phyloP scores from a whole-genome alignment of 2,329 filamentous ascomycete species.

The Berkeleyomyces basicola region DNA sequence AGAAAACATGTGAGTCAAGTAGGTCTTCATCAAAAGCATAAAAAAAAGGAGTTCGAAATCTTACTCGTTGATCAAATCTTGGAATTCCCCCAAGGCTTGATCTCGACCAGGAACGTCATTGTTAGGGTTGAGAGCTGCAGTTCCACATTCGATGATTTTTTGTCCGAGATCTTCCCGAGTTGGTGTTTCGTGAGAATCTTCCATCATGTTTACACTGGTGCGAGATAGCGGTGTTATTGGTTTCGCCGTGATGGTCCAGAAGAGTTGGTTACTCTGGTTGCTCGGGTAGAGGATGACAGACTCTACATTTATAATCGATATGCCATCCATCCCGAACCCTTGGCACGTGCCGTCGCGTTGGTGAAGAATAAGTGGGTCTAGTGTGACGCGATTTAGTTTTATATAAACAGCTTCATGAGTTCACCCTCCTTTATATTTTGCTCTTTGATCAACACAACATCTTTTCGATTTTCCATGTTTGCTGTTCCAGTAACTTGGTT shows the following conservation, averaged over 20 bases:
- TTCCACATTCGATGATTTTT: conserved; percentile 23
- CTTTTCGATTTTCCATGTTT: neutral
- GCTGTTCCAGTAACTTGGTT: neutral
- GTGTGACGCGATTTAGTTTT: neutral
- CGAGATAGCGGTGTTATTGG: neutral
- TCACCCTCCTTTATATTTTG: neutral
- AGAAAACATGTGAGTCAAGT: neutral
- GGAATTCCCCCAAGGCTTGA: conserved; percentile 25
- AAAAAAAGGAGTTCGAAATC: neutral
- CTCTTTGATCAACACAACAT: neutral
- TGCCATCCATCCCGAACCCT: neutral
- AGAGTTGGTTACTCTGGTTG: neutral
- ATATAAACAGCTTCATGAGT: neutral
- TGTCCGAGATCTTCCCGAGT: conserved; percentile 6
- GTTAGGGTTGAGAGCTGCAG: conserved; percentile 33
- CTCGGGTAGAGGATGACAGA: too few relatives aligned
- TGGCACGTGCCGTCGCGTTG: neutral
- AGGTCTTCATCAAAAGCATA: neutral
- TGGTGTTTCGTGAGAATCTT: conserved; percentile 17
- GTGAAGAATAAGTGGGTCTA: neutral
- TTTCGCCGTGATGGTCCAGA: neutral
- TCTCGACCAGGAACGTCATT: conserved; percentile 21
- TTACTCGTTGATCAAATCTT: conserved; percentile 33
- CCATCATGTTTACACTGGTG: conserved; percentile 19
- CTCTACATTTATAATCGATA: neutral